Base-by-base conservation (phyloP, 139 green algal genomes). In the Edaphochlamys debaryana region DNA sequence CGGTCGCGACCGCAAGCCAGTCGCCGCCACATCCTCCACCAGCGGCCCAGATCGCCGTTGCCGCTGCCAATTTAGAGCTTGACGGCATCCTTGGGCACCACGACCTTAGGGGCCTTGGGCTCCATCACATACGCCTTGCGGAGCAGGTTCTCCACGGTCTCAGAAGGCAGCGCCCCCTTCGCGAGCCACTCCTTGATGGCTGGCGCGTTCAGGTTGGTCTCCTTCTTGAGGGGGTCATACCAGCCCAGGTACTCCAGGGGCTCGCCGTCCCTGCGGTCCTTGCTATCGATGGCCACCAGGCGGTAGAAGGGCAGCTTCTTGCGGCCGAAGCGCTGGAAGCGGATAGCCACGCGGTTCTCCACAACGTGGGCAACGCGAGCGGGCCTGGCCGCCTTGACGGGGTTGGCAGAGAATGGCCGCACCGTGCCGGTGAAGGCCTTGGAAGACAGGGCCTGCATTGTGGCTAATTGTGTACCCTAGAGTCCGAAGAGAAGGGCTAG, bases 151-250 rank as follows among this genome's bases (percentile, higher is more conserved):
- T 75, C 84, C 29, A 98, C 96, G n/a, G 95, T 98, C 9, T 98
- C 94, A 29, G 91, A 95, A 1, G 96, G 96, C 90, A 95, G 87
- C 9, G 96, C 96, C 17, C 96, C 96, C 30, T 94, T 90, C 9
- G 41, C 45, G 22, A 99, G 85, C 96, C 96, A 99, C 88, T 97
- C 94, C 93, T 98, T 98, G 88, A 99, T 98, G 41, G 94, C 92
- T 27, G 96, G 96, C 6, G 95, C 96, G 87, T 98, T 96, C 38
- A 99, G 90, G 85, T 96, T 96, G 41, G 94, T 95, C 88, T 98
- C 93, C 91, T 98, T 96, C 58, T 86, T 94, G 36, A 98, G 80
- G 27, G 95, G 95, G 73, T 98, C 87, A 82, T 97, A 95, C 38
- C 92, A 98, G 42, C 96, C 96, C 27, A 99, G 89, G 73, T 95